Base-by-base conservation (phyloP, 305 asterid species). In the Andrographis paniculata region DNA sequence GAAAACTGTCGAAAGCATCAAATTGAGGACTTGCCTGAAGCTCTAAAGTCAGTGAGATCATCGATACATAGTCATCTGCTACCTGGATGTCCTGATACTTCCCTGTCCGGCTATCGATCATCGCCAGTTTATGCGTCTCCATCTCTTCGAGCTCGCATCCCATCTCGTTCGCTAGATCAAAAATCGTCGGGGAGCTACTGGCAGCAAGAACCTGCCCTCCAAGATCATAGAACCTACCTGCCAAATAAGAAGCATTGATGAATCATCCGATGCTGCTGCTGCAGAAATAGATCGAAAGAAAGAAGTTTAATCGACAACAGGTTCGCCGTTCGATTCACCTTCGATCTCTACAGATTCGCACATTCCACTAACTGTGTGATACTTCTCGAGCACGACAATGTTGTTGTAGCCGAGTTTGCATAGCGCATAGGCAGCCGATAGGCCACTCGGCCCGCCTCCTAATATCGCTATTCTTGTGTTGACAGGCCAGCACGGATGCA, bases 181-280 rank as follows among this genome's bases (percentile, higher is more conserved):
- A 87, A 39, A 87, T 74, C 2, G 85, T 74, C 4, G 96, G 96
- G 17, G 96, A 85, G 63, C 96, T 83, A 59, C 76, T 80, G 8
- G 91, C 93, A n/a, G 96, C 93, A 21, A 87, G 89, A 31, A 87
- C 96, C 68, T 87, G 94, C 24, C 94, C 96, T 44, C 96, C 94
- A 28, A 87, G 96, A 66, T 87, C 96, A 54, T 87, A 87, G 15
- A 72, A 42, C 21, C 51, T 80, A 57, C 96, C 96, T 84, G 73
- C 62, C 65, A 44, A 33, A 15, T 38, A 11, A 60, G 15, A 31
- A 17, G 43, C 11, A 43, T 5, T 11, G 13, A 1, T 35, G 15
- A 42, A 18, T 48, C 42, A 28, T 14, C 44, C 18, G 11, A 35
- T 33, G 14, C 14, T n/a, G 21, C 14, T n/a, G 21, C 20, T 35